A percentile compares a stretch with the other conserved stretches of the same genome.
Evolutionary conservation across 495 filamentous ascomycete species (phyloP).

Genomic region (Xylaria venustula): DNA sequence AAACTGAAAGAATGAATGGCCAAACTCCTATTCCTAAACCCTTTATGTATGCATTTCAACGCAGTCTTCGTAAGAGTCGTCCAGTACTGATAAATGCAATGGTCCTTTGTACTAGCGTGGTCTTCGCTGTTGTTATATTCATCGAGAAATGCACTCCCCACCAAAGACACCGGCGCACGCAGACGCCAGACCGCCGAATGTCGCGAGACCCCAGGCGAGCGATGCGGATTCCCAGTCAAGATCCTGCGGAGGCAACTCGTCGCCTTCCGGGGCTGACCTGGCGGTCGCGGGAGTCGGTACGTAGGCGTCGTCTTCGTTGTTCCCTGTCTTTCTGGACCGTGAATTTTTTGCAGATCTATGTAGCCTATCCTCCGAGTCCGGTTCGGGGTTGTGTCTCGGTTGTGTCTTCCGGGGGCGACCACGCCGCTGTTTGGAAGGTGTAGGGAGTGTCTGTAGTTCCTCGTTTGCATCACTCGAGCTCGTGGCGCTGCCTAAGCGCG

Average conservation of each 20-base stretch:
- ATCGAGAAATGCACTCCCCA: constrained; percentile 41
- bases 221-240: constrained; percentile 47
- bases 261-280: constrained; percentile 24
- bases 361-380: no score
- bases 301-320: constrained; percentile 28
- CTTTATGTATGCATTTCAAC: no score
- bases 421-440: constrained; percentile 12
- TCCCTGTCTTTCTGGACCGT: neutral
- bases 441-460: neutral
- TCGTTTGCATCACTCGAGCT: constrained; percentile 14
- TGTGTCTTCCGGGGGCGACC: constrained; percentile 32
- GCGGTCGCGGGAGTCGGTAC: constrained; percentile 25
- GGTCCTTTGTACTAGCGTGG: no score
- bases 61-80: no score
- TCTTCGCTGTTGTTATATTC: neutral
- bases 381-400: neutral
- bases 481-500: constrained; percentile 14
- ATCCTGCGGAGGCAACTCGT: constrained; percentile 31
- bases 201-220: constrained; percentile 43
- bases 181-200: constrained; percentile 39
- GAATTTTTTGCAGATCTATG: no score
- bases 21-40: no score
- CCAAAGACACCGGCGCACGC: constrained; percentile 44
- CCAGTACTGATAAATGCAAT: no score
- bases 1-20: no score